Conservation (phyloP, 495 filamentous ascomycete species). For the Aspergillus steynii region DNA sequence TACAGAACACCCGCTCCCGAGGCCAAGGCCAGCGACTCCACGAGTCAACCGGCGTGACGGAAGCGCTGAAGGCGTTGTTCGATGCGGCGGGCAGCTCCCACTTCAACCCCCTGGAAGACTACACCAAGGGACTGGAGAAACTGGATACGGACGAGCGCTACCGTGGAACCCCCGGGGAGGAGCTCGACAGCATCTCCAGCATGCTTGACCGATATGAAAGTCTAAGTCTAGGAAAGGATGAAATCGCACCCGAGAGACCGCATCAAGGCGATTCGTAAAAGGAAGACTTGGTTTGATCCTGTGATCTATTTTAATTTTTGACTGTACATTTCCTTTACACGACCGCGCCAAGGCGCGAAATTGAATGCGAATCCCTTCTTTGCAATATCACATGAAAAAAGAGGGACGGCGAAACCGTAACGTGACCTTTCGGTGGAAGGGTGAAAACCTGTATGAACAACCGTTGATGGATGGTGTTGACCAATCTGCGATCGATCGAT, state of each 20-base stretch:
- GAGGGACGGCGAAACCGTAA: not conserved
- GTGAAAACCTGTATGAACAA: not conserved
- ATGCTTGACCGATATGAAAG: conserved; percentile 49
- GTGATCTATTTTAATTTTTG: no score
- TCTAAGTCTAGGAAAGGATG: conserved; percentile 43
- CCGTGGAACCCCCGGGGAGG: conserved; percentile 26
- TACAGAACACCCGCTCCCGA: conserved; percentile 36
- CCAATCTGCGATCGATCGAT: not conserved
- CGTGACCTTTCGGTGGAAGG: not conserved
- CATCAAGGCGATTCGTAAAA: not conserved
- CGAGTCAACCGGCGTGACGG: conserved; percentile 22
- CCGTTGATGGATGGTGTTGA: no score
- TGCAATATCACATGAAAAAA: not conserved
- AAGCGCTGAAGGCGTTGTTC: conserved; percentile 41
- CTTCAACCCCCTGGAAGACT: conserved; percentile 23
- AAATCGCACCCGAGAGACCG: conserved; percentile 27
- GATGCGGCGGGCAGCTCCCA: conserved; percentile 16
- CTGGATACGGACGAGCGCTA: conserved; percentile 38
- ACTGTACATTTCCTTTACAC: no score
- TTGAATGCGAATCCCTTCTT: not conserved
- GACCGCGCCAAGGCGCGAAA: no score
- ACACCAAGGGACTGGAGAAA: conserved; percentile 41
- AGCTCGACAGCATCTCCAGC: conserved; percentile 29
- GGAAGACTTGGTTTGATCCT: not conserved
- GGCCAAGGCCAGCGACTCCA: conserved; percentile 34